Conservation (phyloP, 805 yeast genomes). For the Teunomyces tritomae region DNA sequence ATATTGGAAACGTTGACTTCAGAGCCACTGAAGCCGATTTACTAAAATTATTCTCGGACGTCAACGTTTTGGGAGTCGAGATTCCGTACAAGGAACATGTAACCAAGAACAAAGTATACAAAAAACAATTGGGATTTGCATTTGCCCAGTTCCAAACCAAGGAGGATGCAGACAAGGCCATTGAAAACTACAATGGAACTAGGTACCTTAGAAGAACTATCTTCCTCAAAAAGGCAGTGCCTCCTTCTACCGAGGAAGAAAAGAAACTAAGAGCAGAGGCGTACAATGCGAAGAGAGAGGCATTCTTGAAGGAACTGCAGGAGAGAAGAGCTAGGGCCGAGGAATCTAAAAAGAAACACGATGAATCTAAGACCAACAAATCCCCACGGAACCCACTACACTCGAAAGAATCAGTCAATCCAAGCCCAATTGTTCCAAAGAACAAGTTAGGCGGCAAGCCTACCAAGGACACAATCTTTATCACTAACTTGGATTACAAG, state of each 20-base stretch:
- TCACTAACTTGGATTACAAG: slow-evolving; percentile 56
- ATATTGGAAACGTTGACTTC: slow-evolving; percentile 43
- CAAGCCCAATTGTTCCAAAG: no score
- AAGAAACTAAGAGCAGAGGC: slow-evolving; percentile 35
- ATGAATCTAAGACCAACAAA: slow-evolving; percentile 5
- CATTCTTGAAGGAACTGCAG: slow-evolving; percentile 11
- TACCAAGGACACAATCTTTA: slow-evolving; percentile 58
- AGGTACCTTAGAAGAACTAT: slow-evolving; percentile 48
- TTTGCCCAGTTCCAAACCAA: slow-evolving; percentile 51
- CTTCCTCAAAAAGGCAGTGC: slow-evolving; percentile 52
- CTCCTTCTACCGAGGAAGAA: slow-evolving; percentile 48
- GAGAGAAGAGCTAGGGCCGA: slow-evolving; percentile 18
- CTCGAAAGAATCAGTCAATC: no score
- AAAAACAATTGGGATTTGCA: slow-evolving; percentile 56
- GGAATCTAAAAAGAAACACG: slow-evolving; percentile 12
- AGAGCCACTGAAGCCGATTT: slow-evolving; percentile 43
- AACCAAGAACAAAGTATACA: slow-evolving; percentile 33
- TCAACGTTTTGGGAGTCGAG: slow-evolving; percentile 45
- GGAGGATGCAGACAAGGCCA: slow-evolving; percentile 44
- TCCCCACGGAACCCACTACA: no score
- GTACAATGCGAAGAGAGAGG: slow-evolving; percentile 24
- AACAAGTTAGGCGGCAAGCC: slow-evolving; percentile 43
- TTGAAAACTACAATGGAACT: slow-evolving; percentile 39
- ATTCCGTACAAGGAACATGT: slow-evolving; percentile 47
- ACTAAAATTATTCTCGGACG: slow-evolving; percentile 48